Base-by-base conservation (phyloP, 2,329 filamentous ascomycete species). In the Leptographium flavum region DNA sequence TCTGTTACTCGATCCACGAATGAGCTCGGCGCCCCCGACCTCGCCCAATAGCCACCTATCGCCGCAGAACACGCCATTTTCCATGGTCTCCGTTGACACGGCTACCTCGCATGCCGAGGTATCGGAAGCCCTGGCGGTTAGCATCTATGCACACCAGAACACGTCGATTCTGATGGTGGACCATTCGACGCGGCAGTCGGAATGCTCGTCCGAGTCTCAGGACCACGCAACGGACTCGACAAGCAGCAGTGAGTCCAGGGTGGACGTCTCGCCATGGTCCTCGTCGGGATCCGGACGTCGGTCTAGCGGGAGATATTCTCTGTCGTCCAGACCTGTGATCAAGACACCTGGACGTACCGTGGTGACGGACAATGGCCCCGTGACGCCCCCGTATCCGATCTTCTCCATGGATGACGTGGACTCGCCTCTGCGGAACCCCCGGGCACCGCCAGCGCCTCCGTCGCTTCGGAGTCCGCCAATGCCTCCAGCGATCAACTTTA, bases 101-200 rank as follows among this genome's bases (percentile, higher is more conserved):
- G 72, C 65, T 32, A 79, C 76, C 1, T 51, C 54, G 3, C 50
- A 68, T 38, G 67, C 68, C 4, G 76, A 79, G 52, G 70, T 81
- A 35, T 76, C 76, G 1, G 76, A 81, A 60, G 77, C 77, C 30
- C 61, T 73, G 55, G 74, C 73, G 33, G 68, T 81, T 45, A 76
- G 68, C 49, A 75, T 81, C 53, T 79, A 72, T 51, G 69, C 73
- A 19, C 77, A 81, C 50, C 75, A 81, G 53, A 81, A 80, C 52
- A 77, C 70, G 40, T 81, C 77, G 5, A 61, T 81, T 11, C 57
- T 79, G 36, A 68, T 81, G 59, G 71, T 81, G 27, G 63, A 78
- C 51, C 71, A 78, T 54, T 69, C 69, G 10, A 64, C 62, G 36
- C 71, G 66, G 55, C 68, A 67, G 22, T 70, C 68, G 0, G 69